phyloP scores from a whole-genome alignment of 1,139 yeast genomes.

The Neolecta irregularis region DNA sequence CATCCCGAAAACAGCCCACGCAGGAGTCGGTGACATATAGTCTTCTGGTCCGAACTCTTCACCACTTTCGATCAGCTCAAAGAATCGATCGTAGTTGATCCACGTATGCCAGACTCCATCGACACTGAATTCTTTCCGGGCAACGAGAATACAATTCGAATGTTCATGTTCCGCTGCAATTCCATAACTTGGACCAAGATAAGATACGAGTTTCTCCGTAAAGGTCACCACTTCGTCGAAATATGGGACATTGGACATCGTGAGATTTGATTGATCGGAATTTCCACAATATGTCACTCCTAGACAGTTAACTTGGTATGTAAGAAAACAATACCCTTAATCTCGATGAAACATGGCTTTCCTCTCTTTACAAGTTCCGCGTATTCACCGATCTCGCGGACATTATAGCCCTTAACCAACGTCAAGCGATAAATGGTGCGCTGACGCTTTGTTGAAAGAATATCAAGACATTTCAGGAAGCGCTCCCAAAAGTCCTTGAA shows the following conservation, averaged over 20 bases:
- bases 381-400: conserved; percentile 67
- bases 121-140: conserved; percentile 54
- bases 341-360: conserved; percentile 74
- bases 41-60: conserved; percentile 61
- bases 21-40: conserved; percentile 36
- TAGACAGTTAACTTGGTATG: conserved; percentile 36
- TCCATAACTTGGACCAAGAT: conserved; percentile 32
- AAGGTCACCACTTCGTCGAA: conserved; percentile 77
- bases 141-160: conserved; percentile 79
- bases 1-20: conserved; percentile 80
- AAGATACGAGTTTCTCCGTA: conserved; percentile 37
- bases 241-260: conserved; percentile 91
- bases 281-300: conserved; percentile 19
- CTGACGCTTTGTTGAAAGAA: conserved; percentile 55
- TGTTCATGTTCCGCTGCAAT: conserved; percentile 94
- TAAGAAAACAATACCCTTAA: conserved; percentile 89
- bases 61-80: conserved; percentile 45
- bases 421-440: conserved; percentile 86
- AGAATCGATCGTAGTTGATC: conserved; percentile 66
- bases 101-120: conserved; percentile 77
- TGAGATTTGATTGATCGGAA: conserved; percentile 65
- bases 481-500: conserved; percentile 74
- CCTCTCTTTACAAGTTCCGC: conserved; percentile 79
- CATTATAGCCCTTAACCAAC: conserved; percentile 80
- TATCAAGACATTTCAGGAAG: conserved; percentile 63